Percentiles rank a stretch among this genome's conserved stretches.
phyloP scores from a whole-genome alignment of 78 protist genomes.

The Chrysochromulina tobinii region DNA sequence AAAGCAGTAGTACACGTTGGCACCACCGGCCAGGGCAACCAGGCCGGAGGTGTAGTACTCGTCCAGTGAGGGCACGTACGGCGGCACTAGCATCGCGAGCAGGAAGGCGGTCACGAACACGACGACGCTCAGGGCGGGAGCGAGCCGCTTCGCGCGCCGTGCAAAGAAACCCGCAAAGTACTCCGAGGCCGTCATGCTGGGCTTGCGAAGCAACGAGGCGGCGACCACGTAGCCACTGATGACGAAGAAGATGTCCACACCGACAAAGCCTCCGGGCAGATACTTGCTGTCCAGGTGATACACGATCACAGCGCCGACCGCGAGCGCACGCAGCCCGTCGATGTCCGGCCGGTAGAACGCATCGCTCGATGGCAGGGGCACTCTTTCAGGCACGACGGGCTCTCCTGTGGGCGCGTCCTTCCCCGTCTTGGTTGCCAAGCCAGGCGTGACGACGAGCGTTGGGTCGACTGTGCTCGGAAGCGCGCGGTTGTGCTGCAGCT shows the following conservation, averaged over 20 bases:
- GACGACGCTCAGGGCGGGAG: not conserved
- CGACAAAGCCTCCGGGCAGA: not conserved
- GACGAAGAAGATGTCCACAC: constrained; percentile 15
- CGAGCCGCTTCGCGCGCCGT: not conserved
- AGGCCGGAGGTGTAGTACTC: not conserved
- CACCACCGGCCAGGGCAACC: not conserved
- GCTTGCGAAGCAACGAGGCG: not conserved
- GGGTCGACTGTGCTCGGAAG: no score
- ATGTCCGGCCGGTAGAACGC: not conserved
- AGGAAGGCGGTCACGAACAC: not conserved
- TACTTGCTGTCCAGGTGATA: not conserved
- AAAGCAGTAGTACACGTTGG: not conserved
- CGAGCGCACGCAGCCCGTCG: constrained; percentile 7
- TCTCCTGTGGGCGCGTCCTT: no score
- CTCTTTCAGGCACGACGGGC: no score
- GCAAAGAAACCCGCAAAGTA: not conserved
- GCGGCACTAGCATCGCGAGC: not conserved
- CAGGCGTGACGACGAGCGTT: no score
- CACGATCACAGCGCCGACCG: not conserved
- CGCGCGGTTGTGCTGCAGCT: no score
- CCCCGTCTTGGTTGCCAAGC: no score
- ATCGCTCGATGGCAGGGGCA: no score
- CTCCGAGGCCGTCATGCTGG: not conserved
- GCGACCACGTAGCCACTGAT: not conserved
- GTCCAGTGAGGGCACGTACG: not conserved